Evolutionary conservation across 345 rosid genomes (phyloP), one percentile per base, ranked within the genome.

Genomic region (Linum usitatissimum): DNA sequence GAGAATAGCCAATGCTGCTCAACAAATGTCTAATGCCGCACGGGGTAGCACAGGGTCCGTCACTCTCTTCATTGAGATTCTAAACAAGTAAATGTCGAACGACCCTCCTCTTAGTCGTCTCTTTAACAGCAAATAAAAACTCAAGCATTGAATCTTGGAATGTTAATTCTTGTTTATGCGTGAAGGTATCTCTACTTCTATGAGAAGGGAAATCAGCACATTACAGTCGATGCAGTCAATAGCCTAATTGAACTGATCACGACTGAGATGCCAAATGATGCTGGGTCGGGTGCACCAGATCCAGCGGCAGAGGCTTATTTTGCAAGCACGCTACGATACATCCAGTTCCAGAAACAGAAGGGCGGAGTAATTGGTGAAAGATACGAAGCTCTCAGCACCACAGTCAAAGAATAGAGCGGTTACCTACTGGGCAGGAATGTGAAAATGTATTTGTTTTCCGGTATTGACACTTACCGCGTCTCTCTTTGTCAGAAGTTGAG

Each of bases 1-100:
- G 63, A 86, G 92, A 76, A 93, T 93, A 68, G 99, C 99, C 59
- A 86, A 90, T 72, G 90, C 93, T 64, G 96, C 96, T 68, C 97
- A 93, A 69, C 94, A 90, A 72, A 81, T 93, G 97, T 67, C 83
- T 53, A 85, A 61, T 75, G 85, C 82, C 23, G 75, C 90, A n/a
- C 79, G 89, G 57, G 95, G 90, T 68, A 80, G 81, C 80, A 72
- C 90, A 8, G 96, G 90, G 71, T 84, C 97, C 15, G 87, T 78
- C 36, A 65, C 76, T 0, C 92, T 93, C 65, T 90, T 93, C 76
- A 86, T 93, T 30, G 99, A 93, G 83, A 87, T 93, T 71, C 72
- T 93, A 73, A 93, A 90, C 84, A 93, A 93, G 99, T 90, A 88
- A 76, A 39, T 38, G 19, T 34, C 57, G 10, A 45, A 5, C 60